phyloP scores from a whole-genome alignment of 208 protist genomes.

The Herpetomonas samuelpessoai region DNA sequence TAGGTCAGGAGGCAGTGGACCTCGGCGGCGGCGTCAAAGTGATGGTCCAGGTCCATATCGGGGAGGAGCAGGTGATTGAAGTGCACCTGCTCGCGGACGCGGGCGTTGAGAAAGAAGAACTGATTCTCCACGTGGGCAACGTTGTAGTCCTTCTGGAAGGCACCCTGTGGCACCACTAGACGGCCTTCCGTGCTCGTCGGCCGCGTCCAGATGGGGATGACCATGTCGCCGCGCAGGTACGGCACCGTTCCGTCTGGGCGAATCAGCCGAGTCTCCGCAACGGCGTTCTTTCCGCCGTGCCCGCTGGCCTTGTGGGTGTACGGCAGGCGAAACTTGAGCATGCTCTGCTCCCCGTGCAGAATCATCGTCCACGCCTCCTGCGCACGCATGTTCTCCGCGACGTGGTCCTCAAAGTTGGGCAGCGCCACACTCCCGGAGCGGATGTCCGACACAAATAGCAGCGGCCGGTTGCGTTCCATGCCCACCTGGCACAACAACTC shows the following conservation, averaged over 20 bases:
- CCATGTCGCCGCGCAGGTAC: constrained; percentile 89
- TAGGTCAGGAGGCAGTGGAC: constrained; percentile 83
- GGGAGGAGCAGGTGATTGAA: constrained; percentile 82
- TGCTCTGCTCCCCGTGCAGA: constrained; percentile 78
- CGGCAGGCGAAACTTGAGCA: constrained; percentile 97
- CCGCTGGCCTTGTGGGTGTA: constrained; percentile 76
- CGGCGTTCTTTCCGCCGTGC: constrained; percentile 37
- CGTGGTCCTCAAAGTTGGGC: constrained; percentile 89
- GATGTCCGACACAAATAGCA: constrained; percentile 95
- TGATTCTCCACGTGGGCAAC: constrained; percentile 86
- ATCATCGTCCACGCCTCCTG: constrained; percentile 93
- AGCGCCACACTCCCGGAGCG: constrained; percentile 82
- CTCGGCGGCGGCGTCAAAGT: constrained; percentile 93
- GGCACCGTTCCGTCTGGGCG: constrained; percentile 68
- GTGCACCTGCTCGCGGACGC: constrained; percentile 86
- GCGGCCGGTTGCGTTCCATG: constrained; percentile 70
- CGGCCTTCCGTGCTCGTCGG: constrained; percentile 95
- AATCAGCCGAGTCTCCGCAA: constrained; percentile 49
- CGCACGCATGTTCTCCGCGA: constrained; percentile 89
- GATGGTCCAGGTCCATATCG: constrained; percentile 86
- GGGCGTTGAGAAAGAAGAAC: constrained; percentile 96
- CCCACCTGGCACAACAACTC: constrained; percentile 70
- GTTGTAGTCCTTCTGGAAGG: constrained; percentile 61
- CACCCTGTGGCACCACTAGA: constrained; percentile 84
- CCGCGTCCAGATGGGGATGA: constrained; percentile 94